Evolutionary conservation across 805 yeast genomes (phyloP).

Genomic region (Candida arabinofermentans): DNA sequence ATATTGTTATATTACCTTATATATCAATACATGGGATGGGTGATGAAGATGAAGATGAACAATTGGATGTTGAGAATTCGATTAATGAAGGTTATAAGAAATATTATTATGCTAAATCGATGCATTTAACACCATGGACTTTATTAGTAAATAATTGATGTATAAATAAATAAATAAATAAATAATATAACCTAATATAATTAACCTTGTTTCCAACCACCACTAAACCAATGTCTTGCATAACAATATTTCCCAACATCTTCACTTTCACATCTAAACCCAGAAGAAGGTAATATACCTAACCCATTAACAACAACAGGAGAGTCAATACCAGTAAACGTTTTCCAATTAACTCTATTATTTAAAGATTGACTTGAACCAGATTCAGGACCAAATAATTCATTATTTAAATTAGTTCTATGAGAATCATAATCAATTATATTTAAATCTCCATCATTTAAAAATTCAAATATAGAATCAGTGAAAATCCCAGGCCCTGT

Average conservation of each 20-base stretch:
- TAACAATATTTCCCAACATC: constrained; percentile 26
- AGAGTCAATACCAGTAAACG: constrained; percentile 15
- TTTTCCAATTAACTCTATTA: constrained; percentile 11
- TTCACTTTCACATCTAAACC: constrained; percentile 18
- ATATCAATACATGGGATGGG: constrained; percentile 17
- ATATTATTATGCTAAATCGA: constrained; percentile 26
- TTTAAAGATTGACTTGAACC: constrained; percentile 1
- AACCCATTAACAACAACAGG: constrained; percentile 18
- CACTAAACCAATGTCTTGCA: constrained; percentile 13
- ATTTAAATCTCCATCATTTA: constrained; percentile 28
- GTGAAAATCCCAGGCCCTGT: constrained; percentile 54
- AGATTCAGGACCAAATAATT: constrained; percentile 13
- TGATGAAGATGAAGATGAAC: constrained; percentile 1
- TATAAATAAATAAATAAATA: not conserved
- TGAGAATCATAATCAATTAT: constrained; percentile 7
- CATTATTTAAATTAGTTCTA: constrained; percentile 5
- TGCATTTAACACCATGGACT: constrained; percentile 11
- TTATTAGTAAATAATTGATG: not conserved
- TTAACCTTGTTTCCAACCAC: constrained; percentile 15
- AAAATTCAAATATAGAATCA: constrained; percentile 40
- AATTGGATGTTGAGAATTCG: constrained; percentile 4
- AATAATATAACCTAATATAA: not conserved
- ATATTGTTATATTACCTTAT: constrained; percentile 14
- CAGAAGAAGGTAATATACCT: constrained; percentile 11
- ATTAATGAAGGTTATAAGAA: constrained; percentile 10